These are phyloP conservation scores for Colletotrichum australisinense DNA, from an alignment of 2,329 filamentous ascomycete species.

Conservation along the genomic window DNA sequence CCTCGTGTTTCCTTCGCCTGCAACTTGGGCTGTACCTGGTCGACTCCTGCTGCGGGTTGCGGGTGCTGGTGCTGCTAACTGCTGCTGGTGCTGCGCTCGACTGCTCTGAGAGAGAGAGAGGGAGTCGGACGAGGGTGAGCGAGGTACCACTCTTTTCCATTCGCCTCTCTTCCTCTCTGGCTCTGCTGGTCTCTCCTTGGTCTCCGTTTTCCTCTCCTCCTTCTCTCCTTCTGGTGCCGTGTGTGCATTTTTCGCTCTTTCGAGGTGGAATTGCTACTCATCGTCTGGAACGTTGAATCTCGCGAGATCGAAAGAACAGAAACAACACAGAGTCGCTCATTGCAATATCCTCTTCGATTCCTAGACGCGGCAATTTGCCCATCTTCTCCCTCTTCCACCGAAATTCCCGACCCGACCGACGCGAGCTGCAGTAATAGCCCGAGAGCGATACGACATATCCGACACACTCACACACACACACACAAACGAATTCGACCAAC, in stretches of 20 bases:
- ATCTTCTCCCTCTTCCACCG: background rate
- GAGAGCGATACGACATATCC: slow-evolving; percentile 31
- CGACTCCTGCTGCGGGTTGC: slow-evolving; percentile 19
- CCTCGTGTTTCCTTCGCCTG: slow-evolving; percentile 37
- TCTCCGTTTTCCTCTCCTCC: slow-evolving; percentile 22
- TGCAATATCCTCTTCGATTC: slow-evolving; percentile 33
- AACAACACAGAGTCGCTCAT: slow-evolving; percentile 27
- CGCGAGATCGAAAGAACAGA: slow-evolving; percentile 21
- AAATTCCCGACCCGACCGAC: slow-evolving; percentile 18
- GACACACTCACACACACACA: slow-evolving; percentile 17
- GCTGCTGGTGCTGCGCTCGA: background rate
- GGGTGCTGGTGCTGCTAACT: background rate
- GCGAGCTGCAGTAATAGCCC: slow-evolving; percentile 33
- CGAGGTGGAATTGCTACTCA: slow-evolving; percentile 37
- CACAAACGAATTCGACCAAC: slow-evolving; percentile 16
- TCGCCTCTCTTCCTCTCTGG: slow-evolving; percentile 28
- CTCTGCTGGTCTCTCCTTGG: slow-evolving; percentile 15
- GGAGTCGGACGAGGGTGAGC: slow-evolving; percentile 19
- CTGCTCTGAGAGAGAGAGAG: slow-evolving; percentile 6
- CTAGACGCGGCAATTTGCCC: slow-evolving; percentile 27
- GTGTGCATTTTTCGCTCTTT: slow-evolving; percentile 36
- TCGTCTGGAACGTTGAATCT: slow-evolving; percentile 39
- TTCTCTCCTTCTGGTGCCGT: slow-evolving; percentile 24
- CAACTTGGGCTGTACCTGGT: slow-evolving; percentile 28
- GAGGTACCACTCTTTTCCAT: slow-evolving; percentile 31